A percentile compares a stretch with the other conserved stretches of the same genome.
phyloP scores from a whole-genome alignment of 1,139 yeast species.

The Saccharomyces pastorianus region DNA sequence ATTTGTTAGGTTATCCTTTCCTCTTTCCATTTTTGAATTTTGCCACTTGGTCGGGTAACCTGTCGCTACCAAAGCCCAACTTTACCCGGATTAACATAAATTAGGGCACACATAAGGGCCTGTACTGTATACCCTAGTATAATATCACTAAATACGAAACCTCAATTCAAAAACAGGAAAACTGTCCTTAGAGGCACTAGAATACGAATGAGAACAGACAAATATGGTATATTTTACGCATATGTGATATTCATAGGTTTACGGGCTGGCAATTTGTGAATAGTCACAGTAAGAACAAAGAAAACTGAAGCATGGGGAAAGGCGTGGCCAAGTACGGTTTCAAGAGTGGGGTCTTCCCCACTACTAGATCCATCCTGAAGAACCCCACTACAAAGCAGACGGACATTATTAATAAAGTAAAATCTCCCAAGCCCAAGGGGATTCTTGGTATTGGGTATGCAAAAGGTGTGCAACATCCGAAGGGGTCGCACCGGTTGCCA shows the following conservation, averaged over 20 bases:
- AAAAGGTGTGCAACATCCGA: constrained; percentile 66
- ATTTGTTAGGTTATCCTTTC: not conserved
- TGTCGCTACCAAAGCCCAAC: not conserved
- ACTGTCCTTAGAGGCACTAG: no score
- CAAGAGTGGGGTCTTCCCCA: constrained; percentile 78
- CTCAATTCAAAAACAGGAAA: not conserved
- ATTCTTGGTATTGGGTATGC: constrained; percentile 52
- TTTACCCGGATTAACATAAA: not conserved
- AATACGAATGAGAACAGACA: no score
- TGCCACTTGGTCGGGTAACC: not conserved
- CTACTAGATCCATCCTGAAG: constrained; percentile 62
- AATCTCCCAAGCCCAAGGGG: constrained; percentile 39
- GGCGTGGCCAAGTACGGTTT: constrained; percentile 40
- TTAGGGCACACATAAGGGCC: not conserved
- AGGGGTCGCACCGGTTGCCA: constrained; percentile 49
- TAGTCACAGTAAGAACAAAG: not conserved
- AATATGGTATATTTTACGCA: no score
- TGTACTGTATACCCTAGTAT: not conserved
- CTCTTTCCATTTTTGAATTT: not conserved
- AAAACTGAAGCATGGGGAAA: constrained; percentile 35
- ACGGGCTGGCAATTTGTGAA: not conserved
- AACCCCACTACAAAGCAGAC: constrained; percentile 46
- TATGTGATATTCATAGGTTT: no score
- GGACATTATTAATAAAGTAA: constrained; percentile 41
- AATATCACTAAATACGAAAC: not conserved